phyloP scores from a whole-genome alignment of 371 early-diverging fungal genomes.

The Parasitella parasitica region DNA sequence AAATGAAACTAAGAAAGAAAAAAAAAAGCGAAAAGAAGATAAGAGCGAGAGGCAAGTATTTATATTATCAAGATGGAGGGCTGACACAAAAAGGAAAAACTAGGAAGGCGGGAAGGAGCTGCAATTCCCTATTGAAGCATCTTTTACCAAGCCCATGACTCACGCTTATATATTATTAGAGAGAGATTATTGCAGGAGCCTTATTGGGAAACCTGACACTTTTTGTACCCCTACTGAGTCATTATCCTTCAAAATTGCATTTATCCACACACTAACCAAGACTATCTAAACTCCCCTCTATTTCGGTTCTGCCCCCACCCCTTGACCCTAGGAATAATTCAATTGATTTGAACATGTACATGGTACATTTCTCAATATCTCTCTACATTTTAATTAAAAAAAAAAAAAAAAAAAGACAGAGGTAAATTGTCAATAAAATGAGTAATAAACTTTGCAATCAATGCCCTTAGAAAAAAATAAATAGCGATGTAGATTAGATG shows the following conservation, averaged over 20 bases:
- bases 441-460: not conserved
- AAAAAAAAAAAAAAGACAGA: not conserved
- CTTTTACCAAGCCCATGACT: conserved; percentile 2
- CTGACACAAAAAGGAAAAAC: not conserved
- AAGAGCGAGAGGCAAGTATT: not conserved
- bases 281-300: not conserved
- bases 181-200: not conserved
- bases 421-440: not conserved
- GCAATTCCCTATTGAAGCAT: not conserved
- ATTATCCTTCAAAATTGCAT: not conserved
- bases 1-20: conserved; percentile 4
- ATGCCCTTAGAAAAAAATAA: not conserved
- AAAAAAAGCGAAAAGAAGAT: conserved; percentile 1
- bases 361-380: not conserved
- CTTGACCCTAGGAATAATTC: too few species aligned
- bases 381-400: not conserved
- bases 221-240: conserved; percentile 1
- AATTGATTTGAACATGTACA: too few species aligned
- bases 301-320: not conserved
- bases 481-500: not conserved
- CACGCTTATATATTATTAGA: not conserved
- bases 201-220: not conserved
- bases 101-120: not conserved
- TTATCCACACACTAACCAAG: not conserved
- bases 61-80: not conserved